Evolutionary conservation across 306 rosid genomes (phyloP), one percentile per base, ranked within the genome.

Genomic region (Vicia villosa): DNA sequence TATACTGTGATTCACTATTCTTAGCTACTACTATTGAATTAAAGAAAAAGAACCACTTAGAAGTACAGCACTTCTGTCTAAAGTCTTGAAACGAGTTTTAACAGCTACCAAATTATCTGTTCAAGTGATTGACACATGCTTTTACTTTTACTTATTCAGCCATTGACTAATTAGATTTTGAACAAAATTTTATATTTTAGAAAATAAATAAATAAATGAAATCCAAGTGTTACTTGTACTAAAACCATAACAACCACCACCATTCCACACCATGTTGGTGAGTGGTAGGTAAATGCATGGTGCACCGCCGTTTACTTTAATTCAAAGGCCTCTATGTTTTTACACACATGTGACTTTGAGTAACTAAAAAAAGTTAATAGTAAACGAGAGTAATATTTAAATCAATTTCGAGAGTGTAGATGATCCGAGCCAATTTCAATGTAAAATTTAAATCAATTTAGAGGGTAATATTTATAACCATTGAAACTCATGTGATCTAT

Each of bases 21-120:
- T 32, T 6, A 32, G 1, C 3, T 32, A 32, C 3, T 32, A 32
- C 10, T 34, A 6, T 34, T 34, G 38, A 34, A 34, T 34, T 34
- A 34, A 10, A 34, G 49, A 43, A 43, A 43, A 43, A 14, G 47
- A 43, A 43, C 0, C 8, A 13, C 24, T 15, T 17, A 49, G 13
- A 49, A 49, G 24, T 49, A 16, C 19, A 47, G 3, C 24, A 47
- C 20, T 46, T 5, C 1, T 1, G 55, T 49, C 54, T 16, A 26
- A 56, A 56, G 63, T 56, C 32, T 61, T 61, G 4, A 68, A 75
- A 75, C 45, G 74, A 67, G 63, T 75, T 68, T 75, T 68, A 24
- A 76, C 70, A 76, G 70, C 66, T 68, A 51, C 17, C 7, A 10
- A 36, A 9, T 10, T 52, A 43, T 26, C 26, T 38, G 26, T 37